Conservation (phyloP, 768 basidiomycete genomes). For the Pleurotus eryngii region DNA sequence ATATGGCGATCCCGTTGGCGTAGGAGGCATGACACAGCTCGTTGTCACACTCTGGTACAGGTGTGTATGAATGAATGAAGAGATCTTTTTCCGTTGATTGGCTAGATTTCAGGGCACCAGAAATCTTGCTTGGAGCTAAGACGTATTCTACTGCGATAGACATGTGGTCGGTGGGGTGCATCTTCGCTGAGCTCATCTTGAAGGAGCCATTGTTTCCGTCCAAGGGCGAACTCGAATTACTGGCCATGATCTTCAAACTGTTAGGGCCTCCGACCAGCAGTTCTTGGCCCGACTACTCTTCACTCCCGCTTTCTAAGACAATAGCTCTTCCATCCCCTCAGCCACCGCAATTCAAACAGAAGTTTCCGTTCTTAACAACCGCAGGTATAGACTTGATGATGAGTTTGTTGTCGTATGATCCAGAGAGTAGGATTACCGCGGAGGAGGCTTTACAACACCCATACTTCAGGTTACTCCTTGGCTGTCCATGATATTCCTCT, state of each 20-base stretch:
- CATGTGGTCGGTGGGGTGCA: constrained; percentile 99
- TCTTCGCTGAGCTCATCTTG: constrained; percentile 92
- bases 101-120: constrained; percentile 68
- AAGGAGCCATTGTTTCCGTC: constrained; percentile 98
- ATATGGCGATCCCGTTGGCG: constrained; percentile 94
- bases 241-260: constrained; percentile 92
- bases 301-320: constrained; percentile 78
- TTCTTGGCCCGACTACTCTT: constrained; percentile 83
- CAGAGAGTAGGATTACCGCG: constrained; percentile 79
- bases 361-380: constrained; percentile 80
- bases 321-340: constrained; percentile 74
- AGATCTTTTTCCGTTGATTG: constrained; percentile 14
- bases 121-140: constrained; percentile 89
- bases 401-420: constrained; percentile 85
- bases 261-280: constrained; percentile 87
- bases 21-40: constrained; percentile 95
- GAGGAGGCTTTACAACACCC: constrained; percentile 88
- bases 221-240: constrained; percentile 89
- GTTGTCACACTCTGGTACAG: constrained; percentile 99
- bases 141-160: constrained; percentile 95
- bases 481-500: neutral
- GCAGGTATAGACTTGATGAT: constrained; percentile 84
- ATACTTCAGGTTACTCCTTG: constrained; percentile 76
- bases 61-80: constrained; percentile 37
- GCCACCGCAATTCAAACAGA: constrained; percentile 73